Conservation (phyloP, 768 basidiomycete genomes). For the Leccinum barrowsii region DNA sequence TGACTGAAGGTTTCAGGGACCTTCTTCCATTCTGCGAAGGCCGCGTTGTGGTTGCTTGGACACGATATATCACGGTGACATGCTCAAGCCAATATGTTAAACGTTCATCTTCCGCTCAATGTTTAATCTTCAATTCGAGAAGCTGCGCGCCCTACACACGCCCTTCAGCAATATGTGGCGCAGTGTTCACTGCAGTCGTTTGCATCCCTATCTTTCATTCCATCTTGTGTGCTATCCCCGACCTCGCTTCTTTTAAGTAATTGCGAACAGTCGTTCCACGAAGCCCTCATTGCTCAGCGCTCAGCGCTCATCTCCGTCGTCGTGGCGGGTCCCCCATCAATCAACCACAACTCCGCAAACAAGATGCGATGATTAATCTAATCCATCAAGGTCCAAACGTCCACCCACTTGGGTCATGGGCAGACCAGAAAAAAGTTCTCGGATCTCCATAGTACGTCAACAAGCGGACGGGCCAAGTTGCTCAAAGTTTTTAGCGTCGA, state of each 20-base stretch:
- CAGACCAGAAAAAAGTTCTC: background rate
- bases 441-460: constrained; percentile 3
- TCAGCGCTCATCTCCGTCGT: constrained; percentile 23
- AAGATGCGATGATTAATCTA: background rate
- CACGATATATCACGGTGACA: constrained; percentile 4
- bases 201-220: constrained; percentile 3
- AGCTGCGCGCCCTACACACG: background rate
- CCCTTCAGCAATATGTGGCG: constrained; percentile 18
- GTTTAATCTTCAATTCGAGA: constrained; percentile 3
- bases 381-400: background rate
- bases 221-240: constrained; percentile 6
- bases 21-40: constrained; percentile 3
- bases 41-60: background rate
- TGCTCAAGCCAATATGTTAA: background rate
- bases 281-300: background rate
- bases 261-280: constrained; percentile 7
- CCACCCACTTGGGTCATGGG: background rate
- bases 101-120: constrained; percentile 8
- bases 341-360: background rate
- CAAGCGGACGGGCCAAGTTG: background rate
- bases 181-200: background rate
- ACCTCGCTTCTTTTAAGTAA: constrained; percentile 15
- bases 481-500: constrained; percentile 10
- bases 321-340: background rate
- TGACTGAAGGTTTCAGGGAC: constrained; percentile 16